Base-by-base conservation (phyloP, 768 basidiomycete species). In the Lactifluus piperatus region DNA sequence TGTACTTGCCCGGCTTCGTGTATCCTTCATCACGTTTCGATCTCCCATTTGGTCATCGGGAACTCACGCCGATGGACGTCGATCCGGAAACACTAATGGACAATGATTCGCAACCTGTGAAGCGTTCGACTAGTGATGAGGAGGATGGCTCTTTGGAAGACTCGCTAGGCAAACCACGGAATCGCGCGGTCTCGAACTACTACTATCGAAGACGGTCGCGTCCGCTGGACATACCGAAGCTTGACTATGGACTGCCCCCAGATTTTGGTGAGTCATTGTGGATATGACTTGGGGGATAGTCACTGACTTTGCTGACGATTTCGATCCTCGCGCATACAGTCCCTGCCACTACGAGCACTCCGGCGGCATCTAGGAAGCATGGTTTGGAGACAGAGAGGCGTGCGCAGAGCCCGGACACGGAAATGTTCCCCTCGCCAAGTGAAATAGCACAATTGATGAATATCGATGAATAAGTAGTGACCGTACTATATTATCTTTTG, bases 271-370 rank as follows among this genome's bases (percentile, higher is more conserved):
- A 39, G 55, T 4, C 0, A 4, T 3, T 39, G 22, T n/a, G 11
- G 8, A 7, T 20, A n/a, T 4, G 5, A 30, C 30, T 30, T 30
- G 30, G 8, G 4, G 32, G 1, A 10, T 22, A 30, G 5, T 49
- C 20, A 4, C 3, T 27, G 26, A 30, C 18, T 27, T n/a, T n/a
- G 16, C 48, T 32, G 29, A 49, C 20, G 8, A 0, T 34, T n/a
- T 30, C 5, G 80, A 50, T 13, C 65, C 26, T 34, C 5, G 26
- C 30, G 30, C 39, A 32, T 10, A 36, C 6, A 80, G 51, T 14
- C 66, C 45, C 45, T 55, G 46, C 26, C 45, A n/a, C 34, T 13
- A 55, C 8, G 1, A 55, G 45, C 26, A 55, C 54, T 1, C 54
- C 54, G 9, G n/a, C 39, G 22, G 36, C 34, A 6, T 55, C 46